A percentile compares a stretch with the other conserved stretches of the same genome.
Conservation (phyloP, 176 grass and related monocot species). For the Aegilops umbellulata region DNA sequence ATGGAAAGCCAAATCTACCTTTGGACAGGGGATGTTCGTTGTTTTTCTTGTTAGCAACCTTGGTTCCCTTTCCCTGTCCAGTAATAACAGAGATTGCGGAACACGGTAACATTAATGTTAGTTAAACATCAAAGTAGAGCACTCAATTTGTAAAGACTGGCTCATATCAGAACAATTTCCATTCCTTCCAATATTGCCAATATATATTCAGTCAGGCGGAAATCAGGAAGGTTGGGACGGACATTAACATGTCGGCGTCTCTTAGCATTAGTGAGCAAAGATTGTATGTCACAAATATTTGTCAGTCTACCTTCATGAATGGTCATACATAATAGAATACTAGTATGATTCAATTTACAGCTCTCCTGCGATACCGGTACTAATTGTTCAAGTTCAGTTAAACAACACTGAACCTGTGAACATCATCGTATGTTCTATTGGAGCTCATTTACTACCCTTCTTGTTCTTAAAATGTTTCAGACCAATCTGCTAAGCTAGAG, state of each 20-base stretch:
- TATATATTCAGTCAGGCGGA: not conserved
- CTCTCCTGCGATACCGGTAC: not conserved
- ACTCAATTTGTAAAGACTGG: not conserved
- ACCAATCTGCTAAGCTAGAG: not conserved
- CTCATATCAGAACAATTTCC: not conserved
- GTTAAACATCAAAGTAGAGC: not conserved
- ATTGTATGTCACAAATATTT: not conserved
- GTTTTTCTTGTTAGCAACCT: not conserved
- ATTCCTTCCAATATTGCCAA: not conserved
- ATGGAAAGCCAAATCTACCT: constrained; percentile 2
- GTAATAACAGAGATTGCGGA: not conserved
- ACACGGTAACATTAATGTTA: not conserved
- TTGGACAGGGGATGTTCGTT: constrained; percentile 17
- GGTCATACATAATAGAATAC: not conserved
- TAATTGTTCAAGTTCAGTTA: not conserved
- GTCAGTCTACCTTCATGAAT: not conserved
- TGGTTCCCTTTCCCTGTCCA: constrained; percentile 12
- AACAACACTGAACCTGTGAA: not conserved
- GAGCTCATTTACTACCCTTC: not conserved
- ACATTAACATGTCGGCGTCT: not conserved
- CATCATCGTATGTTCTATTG: not conserved
- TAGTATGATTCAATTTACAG: not conserved
- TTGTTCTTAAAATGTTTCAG: not conserved
- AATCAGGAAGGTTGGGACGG: not conserved
- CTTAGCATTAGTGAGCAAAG: not conserved